Percentiles rank a stretch among this genome's conserved stretches.
These are phyloP conservation scores for Eucalyptus urophylla DNA, from an alignment of 345 rosid species.

Conservation along the genomic window DNA sequence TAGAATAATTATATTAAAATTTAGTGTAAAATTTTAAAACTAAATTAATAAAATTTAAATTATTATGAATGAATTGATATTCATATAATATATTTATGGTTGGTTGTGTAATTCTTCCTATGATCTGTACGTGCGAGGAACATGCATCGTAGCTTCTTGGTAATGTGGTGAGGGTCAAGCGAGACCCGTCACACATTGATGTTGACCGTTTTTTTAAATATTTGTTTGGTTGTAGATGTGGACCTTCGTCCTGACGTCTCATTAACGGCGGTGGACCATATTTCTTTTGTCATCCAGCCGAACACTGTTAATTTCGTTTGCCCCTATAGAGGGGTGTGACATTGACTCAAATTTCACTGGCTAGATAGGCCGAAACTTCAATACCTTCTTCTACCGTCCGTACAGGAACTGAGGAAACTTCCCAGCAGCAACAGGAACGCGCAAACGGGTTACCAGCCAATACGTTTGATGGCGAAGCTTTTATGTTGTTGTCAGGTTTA, in stretches of 20 bases:
- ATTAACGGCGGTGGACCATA: background rate
- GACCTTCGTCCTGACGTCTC: background rate
- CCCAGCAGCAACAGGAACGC: background rate
- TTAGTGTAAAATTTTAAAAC: accelerated
- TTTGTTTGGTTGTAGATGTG: background rate
- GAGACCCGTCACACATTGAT: background rate
- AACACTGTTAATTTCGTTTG: background rate
- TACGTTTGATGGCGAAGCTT: background rate
- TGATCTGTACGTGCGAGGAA: background rate
- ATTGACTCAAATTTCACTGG: background rate
- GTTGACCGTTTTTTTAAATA: background rate
- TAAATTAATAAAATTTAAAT: background rate
- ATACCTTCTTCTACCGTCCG: background rate
- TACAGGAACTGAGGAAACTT: background rate
- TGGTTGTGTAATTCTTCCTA: background rate
- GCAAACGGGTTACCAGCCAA: background rate
- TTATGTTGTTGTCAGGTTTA: background rate
- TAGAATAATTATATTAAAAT: background rate
- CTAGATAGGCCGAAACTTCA: background rate
- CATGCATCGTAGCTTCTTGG: background rate
- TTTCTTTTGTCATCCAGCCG: too few species aligned
- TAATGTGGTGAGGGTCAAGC: background rate
- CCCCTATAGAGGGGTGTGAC: background rate
- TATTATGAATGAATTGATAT: background rate
- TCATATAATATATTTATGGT: background rate